Conservation (phyloP, 2,329 filamentous ascomycete genomes). For the Graphilbum fragrans region DNA sequence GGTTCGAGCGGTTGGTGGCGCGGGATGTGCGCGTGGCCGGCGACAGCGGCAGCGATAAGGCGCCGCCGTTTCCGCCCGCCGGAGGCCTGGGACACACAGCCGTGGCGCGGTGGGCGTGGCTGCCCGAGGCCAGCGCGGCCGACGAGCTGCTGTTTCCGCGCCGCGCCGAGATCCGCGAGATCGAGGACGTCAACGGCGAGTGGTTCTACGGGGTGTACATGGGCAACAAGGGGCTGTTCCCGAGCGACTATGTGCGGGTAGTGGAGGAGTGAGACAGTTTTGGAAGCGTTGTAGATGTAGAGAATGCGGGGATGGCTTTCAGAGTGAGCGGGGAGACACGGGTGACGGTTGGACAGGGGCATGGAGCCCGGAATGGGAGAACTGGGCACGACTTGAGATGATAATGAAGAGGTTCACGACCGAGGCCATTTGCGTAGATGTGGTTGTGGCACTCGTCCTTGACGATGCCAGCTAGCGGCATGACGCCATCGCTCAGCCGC, state of each 20-base stretch:
- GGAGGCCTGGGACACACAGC: constrained; percentile 57
- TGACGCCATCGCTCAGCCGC: too few species aligned
- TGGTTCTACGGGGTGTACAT: constrained; percentile 86
- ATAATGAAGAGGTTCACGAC: too few species aligned
- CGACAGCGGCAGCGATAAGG: constrained; percentile 8
- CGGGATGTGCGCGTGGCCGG: constrained; percentile 29
- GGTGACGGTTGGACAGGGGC: too few species aligned
- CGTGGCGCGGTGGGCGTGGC: constrained; percentile 65
- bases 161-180: constrained; percentile 67
- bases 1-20: constrained; percentile 34
- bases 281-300: neutral
- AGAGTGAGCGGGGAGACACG: neutral
- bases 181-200: constrained; percentile 78
- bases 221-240: constrained; percentile 68
- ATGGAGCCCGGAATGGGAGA: too few species aligned
- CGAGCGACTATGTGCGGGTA: constrained; percentile 56
- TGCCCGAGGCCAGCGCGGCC: constrained; percentile 47
- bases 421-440: too few species aligned
- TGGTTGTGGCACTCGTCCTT: too few species aligned
- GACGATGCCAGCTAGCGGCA: too few species aligned
- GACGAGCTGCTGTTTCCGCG: constrained; percentile 81
- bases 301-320: neutral
- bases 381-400: too few species aligned
- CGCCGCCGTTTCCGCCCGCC: constrained; percentile 52
- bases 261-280: neutral